These are phyloP conservation scores for Synchytrium microbalum DNA, from an alignment of 371 early-diverging fungal genomes.

Conservation along the genomic window DNA sequence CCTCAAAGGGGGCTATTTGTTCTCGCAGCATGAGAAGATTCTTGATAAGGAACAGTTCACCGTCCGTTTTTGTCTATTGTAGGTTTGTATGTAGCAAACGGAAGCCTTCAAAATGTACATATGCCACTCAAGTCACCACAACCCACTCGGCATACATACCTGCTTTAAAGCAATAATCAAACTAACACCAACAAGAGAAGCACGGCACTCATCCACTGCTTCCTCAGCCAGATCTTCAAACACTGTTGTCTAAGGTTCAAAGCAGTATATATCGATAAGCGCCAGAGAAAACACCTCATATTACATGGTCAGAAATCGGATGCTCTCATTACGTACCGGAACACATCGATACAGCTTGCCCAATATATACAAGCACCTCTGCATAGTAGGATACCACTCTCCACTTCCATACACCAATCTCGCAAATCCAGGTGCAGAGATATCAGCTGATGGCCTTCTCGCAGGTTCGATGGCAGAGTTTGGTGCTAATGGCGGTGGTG, in stretches of 20 bases:
- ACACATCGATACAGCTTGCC: slow-evolving; percentile 71
- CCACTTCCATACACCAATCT: slow-evolving; percentile 40
- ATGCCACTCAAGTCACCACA: slow-evolving; percentile 6
- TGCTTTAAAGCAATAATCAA: slow-evolving; percentile 33
- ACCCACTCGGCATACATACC: slow-evolving; percentile 8
- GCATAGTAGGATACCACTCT: slow-evolving; percentile 75
- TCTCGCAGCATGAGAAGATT: slow-evolving; percentile 73
- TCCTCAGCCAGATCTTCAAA: slow-evolving; percentile 82
- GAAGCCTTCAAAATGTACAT: slow-evolving; percentile 6
- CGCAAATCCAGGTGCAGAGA: slow-evolving; percentile 18
- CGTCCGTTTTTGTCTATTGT: slow-evolving; percentile 53
- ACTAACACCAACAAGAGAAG: slow-evolving; percentile 46
- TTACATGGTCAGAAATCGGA: background rate
- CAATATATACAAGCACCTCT: slow-evolving; percentile 67
- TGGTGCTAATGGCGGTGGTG: background rate
- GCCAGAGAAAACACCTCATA: slow-evolving; percentile 4
- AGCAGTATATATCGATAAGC: too few relatives aligned
- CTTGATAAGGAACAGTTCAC: slow-evolving; percentile 71
- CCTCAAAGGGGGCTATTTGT: slow-evolving; percentile 68
- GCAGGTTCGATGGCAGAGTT: too few relatives aligned
- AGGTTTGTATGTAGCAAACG: too few relatives aligned
- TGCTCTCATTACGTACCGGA: slow-evolving; percentile 36
- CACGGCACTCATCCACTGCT: slow-evolving; percentile 61
- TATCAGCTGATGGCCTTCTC: too few relatives aligned
- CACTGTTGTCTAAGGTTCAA: slow-evolving; percentile 39